Evolutionary conservation across 2,329 filamentous ascomycete genomes (phyloP).

Genomic region (Gremmenia infestans): DNA sequence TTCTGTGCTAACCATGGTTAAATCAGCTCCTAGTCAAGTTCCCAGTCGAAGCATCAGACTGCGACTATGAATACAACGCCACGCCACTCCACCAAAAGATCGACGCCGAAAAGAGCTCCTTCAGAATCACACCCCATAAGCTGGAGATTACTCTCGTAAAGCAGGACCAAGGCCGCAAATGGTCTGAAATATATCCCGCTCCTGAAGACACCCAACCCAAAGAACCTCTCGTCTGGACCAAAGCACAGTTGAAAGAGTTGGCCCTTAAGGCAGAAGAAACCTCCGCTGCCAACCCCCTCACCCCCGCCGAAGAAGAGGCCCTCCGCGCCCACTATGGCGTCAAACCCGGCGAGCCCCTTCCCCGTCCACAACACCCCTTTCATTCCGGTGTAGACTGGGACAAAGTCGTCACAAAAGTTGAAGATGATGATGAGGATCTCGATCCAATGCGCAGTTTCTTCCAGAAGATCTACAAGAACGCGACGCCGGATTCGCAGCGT

Average conservation of each 20-base stretch:
- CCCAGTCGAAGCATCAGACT: constrained; percentile 43
- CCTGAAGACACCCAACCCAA: not conserved
- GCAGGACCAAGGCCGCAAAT: constrained; percentile 44
- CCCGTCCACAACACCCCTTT: constrained; percentile 44
- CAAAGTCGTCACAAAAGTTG: constrained; percentile 52
- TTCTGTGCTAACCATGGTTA: constrained; percentile 16
- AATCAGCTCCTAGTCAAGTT: constrained; percentile 52
- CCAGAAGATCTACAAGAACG: constrained; percentile 76
- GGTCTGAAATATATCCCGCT: constrained; percentile 13
- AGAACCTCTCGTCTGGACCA: not conserved
- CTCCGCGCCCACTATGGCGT: not conserved
- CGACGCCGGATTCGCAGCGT: constrained; percentile 73
- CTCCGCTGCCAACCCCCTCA: not conserved
- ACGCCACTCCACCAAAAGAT: constrained; percentile 64
- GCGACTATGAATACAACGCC: constrained; percentile 56
- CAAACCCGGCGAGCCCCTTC: not conserved
- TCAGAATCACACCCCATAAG: constrained; percentile 68
- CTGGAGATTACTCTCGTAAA: constrained; percentile 74
- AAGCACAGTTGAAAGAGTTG: too few relatives aligned
- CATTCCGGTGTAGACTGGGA: constrained; percentile 94
- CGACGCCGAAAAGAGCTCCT: constrained; percentile 54
- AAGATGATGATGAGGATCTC: constrained; percentile 53
- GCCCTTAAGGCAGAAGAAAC: not conserved
- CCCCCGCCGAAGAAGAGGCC: not conserved
- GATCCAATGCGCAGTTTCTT: constrained; percentile 79